Conservation (phyloP, 768 basidiomycete genomes). For the Boletellus sp. region DNA sequence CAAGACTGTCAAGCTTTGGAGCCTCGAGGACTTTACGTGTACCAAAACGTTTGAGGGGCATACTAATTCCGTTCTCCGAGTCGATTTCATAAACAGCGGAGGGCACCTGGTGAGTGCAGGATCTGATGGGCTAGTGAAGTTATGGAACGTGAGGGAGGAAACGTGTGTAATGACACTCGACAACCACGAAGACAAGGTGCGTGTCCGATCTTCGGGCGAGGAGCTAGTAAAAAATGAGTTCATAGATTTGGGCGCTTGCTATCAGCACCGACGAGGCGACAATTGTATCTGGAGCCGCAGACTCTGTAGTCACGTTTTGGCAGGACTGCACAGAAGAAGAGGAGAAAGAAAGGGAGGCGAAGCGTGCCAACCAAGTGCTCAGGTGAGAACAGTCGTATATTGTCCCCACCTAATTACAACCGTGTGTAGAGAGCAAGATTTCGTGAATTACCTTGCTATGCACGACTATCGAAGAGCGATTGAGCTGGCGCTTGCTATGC, state of each 20-base stretch:
- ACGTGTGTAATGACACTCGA: slow-evolving; percentile 87
- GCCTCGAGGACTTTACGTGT: slow-evolving; percentile 88
- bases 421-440: slow-evolving; percentile 91
- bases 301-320: slow-evolving; percentile 96
- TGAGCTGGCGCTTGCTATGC: slow-evolving; percentile 86
- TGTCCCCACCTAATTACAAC: slow-evolving; percentile 7
- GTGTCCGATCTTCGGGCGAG: slow-evolving; percentile 16
- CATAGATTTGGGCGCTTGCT: slow-evolving; percentile 93
- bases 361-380: slow-evolving; percentile 69
- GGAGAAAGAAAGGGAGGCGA: slow-evolving; percentile 67
- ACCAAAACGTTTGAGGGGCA: slow-evolving; percentile 97
- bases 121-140: slow-evolving; percentile 92
- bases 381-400: slow-evolving; percentile 53
- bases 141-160: slow-evolving; percentile 92
- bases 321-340: slow-evolving; percentile 88
- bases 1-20: slow-evolving; percentile 93
- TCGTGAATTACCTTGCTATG: slow-evolving; percentile 81
- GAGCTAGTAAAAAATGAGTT: slow-evolving; percentile 1
- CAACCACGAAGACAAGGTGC: slow-evolving; percentile 95
- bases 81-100: slow-evolving; percentile 83
- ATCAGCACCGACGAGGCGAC: slow-evolving; percentile 76
- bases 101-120: slow-evolving; percentile 86
- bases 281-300: slow-evolving; percentile 92
- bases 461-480: slow-evolving; percentile 91
- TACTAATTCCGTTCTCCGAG: slow-evolving; percentile 91